A percentile compares a stretch with the other conserved stretches of the same genome.
Evolutionary conservation across 352 stramenopile species (phyloP).

Genomic region (Pythium pyrilobum): DNA sequence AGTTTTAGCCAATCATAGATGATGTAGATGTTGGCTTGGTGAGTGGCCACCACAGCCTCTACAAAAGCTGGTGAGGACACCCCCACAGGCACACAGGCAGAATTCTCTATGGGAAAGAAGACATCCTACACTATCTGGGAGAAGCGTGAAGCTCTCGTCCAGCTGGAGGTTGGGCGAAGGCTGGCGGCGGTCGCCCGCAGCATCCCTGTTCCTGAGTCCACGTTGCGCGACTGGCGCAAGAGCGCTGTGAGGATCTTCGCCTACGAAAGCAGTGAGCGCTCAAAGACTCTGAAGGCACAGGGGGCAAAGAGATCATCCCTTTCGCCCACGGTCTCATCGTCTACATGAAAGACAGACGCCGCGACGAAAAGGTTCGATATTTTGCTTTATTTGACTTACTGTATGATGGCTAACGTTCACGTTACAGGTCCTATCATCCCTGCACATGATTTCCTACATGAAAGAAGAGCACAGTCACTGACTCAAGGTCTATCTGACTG

Average conservation of each 20-base stretch:
- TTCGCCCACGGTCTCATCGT: background rate
- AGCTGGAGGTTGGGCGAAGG: background rate
- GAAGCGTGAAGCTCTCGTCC: slow-evolving; percentile 1
- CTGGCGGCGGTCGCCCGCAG: background rate
- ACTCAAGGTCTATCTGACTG: background rate
- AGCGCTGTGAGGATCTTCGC: background rate
- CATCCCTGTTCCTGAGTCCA: background rate
- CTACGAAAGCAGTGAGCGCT: background rate
- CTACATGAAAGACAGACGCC: slow-evolving; percentile 6
- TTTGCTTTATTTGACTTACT: background rate
- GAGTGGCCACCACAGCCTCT: background rate
- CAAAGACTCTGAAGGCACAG: background rate
- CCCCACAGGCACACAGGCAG: background rate
- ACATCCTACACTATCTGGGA: background rate
- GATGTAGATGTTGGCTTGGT: background rate
- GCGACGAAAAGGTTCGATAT: background rate
- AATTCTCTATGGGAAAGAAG: background rate
- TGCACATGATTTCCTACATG: slow-evolving; percentile 3
- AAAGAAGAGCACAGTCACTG: background rate
- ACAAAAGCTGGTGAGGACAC: background rate
- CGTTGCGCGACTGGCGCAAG: background rate
- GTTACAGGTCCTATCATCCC: background rate
- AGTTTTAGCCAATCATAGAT: background rate
- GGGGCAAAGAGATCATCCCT: background rate
- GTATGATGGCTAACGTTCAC: background rate